A percentile compares a stretch with the other conserved stretches of the same genome.
phyloP scores from a whole-genome alignment of 2,329 filamentous ascomycete genomes.

The Gliomastix tumulicola region DNA sequence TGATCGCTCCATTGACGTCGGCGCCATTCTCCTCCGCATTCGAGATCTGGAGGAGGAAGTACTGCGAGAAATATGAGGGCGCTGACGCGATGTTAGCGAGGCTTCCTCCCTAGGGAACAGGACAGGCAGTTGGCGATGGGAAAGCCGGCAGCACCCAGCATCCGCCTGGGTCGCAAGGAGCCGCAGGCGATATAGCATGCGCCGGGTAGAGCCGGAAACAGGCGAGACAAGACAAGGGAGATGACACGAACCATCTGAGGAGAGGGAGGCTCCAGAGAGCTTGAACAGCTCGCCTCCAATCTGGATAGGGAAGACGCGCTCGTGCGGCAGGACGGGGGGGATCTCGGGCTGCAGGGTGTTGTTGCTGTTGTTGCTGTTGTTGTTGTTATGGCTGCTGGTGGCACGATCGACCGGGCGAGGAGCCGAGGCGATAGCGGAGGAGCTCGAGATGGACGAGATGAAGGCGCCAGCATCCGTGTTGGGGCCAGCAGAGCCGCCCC shows the following conservation, averaged over 20 bases:
- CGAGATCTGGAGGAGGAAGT: conserved; percentile 78
- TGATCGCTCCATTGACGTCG: conserved; percentile 42
- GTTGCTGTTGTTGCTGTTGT: neutral
- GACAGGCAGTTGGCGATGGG: conserved; percentile 2
- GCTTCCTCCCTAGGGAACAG: too few relatives aligned
- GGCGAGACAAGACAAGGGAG: conserved; percentile 91
- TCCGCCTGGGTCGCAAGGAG: too few relatives aligned
- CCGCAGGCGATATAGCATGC: too few relatives aligned
- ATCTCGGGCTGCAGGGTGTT: conserved; percentile 27
- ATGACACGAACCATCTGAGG: conserved; percentile 62
- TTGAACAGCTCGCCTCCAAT: conserved; percentile 67
- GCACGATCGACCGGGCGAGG: neutral
- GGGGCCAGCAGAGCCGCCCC: neutral
- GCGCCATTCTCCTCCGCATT: conserved; percentile 53
- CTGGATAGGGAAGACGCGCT: conserved; percentile 69
- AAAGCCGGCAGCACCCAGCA: too few relatives aligned
- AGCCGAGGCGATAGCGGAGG: neutral
- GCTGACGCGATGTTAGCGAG: conserved; percentile 56
- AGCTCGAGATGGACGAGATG: neutral
- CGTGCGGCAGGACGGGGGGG: conserved; percentile 55
- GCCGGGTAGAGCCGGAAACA: conserved; percentile 83
- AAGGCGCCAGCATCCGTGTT: neutral
- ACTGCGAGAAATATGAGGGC: conserved; percentile 93
- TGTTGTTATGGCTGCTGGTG: neutral
- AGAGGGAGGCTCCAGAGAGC: conserved; percentile 65